Conservation (phyloP, 345 rosid genomes). For the Populus pruinosa region DNA sequence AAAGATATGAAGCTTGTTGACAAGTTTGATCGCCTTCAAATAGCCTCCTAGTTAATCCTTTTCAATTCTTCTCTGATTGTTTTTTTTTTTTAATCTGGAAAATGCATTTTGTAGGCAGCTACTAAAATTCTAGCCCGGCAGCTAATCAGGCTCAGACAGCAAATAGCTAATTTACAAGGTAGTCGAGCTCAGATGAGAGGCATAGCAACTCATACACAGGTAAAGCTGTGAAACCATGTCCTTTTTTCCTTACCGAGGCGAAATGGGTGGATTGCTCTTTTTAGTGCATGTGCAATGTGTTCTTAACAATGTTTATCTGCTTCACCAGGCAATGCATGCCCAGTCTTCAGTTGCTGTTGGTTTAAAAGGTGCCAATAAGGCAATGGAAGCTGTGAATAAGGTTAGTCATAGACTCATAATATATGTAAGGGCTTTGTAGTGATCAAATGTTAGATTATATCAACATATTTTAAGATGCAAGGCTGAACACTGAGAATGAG, state of each 20-base stretch:
- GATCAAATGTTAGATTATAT: neutral
- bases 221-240: slow-evolving; percentile 11
- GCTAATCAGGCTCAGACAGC: slow-evolving; percentile 83
- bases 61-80: neutral
- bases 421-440: neutral
- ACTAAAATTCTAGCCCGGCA: slow-evolving; percentile 87
- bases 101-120: slow-evolving; percentile 53
- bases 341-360: slow-evolving; percentile 91
- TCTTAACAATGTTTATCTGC: slow-evolving; percentile 18
- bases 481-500: neutral
- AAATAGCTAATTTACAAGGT: slow-evolving; percentile 82
- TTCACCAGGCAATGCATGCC: slow-evolving; percentile 83
- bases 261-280: neutral
- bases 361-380: slow-evolving; percentile 85
- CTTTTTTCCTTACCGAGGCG: neutral
- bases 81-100: neutral
- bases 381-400: slow-evolving; percentile 89
- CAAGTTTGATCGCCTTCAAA: neutral
- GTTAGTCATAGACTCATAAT: slow-evolving; percentile 30
- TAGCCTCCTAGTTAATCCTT: neutral
- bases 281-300: neutral
- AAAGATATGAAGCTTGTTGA: neutral
- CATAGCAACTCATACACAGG: slow-evolving; percentile 97
- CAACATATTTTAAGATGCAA: neutral
- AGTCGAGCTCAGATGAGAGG: slow-evolving; percentile 99